Conservation (phyloP, 2,329 filamentous ascomycete species). For the Aspergillus brunneoviolaceus region DNA sequence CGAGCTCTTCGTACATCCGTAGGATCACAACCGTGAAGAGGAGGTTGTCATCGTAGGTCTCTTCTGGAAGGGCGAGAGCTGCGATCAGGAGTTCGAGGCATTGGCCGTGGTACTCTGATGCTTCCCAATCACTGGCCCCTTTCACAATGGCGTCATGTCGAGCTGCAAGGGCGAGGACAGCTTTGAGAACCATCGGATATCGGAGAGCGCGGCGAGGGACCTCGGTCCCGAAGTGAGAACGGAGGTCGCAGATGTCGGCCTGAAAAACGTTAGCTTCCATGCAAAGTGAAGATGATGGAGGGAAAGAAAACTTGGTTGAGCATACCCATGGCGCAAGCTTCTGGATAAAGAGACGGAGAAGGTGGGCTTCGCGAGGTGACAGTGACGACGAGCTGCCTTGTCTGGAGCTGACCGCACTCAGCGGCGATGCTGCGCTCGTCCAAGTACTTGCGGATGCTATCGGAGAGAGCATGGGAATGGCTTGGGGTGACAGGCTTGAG, state of each 20-base stretch:
- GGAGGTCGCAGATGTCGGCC: constrained; percentile 37
- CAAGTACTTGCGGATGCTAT: constrained; percentile 17
- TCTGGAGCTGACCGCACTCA: constrained; percentile 16
- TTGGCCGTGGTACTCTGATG: constrained; percentile 47
- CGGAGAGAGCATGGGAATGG: constrained; percentile 13
- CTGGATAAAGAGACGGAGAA: constrained; percentile 37
- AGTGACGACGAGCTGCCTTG: constrained; percentile 16
- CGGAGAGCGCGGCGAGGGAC: constrained; percentile 49
- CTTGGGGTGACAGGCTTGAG: constrained; percentile 13
- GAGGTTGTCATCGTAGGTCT: constrained; percentile 48
- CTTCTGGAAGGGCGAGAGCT: constrained; percentile 43
- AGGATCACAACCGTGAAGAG: constrained; percentile 52
- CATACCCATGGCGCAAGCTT: constrained; percentile 36
- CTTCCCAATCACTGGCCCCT: constrained; percentile 42
- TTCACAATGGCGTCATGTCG: constrained; percentile 45
- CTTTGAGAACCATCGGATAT: constrained; percentile 49
- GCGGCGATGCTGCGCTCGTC: constrained; percentile 11
- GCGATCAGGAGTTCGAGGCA: constrained; percentile 50
- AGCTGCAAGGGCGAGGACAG: constrained; percentile 49
- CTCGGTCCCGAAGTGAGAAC: constrained; percentile 46
- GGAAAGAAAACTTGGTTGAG: not conserved
- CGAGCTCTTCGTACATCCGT: constrained; percentile 50
- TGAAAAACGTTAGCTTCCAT: constrained; percentile 13
- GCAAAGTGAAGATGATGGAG: not conserved
- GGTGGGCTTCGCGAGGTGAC: constrained; percentile 32